Conservation (phyloP, 2,329 filamentous ascomycete genomes). For the Beauveria brongniartii region DNA sequence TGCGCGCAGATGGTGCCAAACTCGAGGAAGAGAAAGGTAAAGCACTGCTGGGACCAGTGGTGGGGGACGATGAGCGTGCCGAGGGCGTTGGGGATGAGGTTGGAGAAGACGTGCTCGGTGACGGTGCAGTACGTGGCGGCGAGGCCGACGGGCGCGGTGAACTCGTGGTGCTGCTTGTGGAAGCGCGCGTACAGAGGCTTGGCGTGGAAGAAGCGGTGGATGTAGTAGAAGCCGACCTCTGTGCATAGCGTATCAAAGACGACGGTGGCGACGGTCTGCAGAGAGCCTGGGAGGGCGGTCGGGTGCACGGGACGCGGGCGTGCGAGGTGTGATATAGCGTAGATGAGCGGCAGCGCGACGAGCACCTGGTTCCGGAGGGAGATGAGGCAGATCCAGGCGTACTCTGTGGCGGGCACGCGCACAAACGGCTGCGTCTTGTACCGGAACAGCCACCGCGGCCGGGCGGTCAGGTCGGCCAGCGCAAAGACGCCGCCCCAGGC, state of each 20-base stretch:
- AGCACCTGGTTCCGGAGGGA: constrained; percentile 37
- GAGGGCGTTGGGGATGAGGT: constrained; percentile 39
- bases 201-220: constrained; percentile 40
- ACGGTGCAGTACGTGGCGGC: constrained; percentile 44
- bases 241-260: constrained; percentile 14
- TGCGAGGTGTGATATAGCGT: neutral
- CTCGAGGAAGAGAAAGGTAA: constrained; percentile 14
- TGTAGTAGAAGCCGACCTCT: constrained; percentile 42
- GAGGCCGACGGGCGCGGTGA: constrained; percentile 42
- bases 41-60: constrained; percentile 14
- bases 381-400: constrained; percentile 19
- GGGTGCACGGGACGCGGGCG: neutral
- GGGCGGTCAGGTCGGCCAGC: constrained; percentile 28
- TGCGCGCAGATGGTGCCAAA: constrained; percentile 14
- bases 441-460: constrained; percentile 34
- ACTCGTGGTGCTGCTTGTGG: constrained; percentile 45
- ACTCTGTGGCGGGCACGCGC: constrained; percentile 10
- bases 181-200: constrained; percentile 35
- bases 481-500: constrained; percentile 28
- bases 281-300: constrained; percentile 1
- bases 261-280: constrained; percentile 10
- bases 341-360: constrained; percentile 12
- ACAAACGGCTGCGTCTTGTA: constrained; percentile 44
- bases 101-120: constrained; percentile 41
- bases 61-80: constrained; percentile 11